Evolutionary conservation across 129 eudicot genomes (phyloP).

Genomic region (Helianthus tuberosus): DNA sequence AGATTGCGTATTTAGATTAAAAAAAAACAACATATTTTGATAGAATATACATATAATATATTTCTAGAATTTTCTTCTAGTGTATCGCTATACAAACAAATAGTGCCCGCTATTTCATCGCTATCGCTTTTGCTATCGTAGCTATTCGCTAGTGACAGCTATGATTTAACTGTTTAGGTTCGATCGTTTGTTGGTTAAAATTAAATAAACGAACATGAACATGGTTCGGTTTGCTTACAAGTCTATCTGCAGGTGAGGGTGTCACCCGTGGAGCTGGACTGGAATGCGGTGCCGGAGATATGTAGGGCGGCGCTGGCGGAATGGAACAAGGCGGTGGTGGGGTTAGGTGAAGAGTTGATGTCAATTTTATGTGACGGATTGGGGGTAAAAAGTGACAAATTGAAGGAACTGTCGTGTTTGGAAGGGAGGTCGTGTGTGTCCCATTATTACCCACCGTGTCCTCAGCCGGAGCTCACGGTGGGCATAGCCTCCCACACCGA

Average conservation of each 20-base stretch:
- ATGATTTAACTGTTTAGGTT: too few species aligned
- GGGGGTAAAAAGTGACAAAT: constrained; percentile 25
- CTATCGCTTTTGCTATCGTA: too few species aligned
- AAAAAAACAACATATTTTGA: too few species aligned
- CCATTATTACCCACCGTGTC: constrained; percentile 66
- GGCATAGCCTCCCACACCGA: constrained; percentile 56
- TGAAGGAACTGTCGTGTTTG: constrained; percentile 58
- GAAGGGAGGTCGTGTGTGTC: constrained; percentile 36
- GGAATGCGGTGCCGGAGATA: constrained; percentile 40
- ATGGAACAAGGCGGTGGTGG: constrained; percentile 46
- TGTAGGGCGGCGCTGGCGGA: constrained; percentile 33
- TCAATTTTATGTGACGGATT: constrained; percentile 52
- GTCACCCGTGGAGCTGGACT: constrained; percentile 27
- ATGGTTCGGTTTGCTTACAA: too few species aligned
- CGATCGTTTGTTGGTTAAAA: too few species aligned
- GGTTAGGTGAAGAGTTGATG: constrained; percentile 45
- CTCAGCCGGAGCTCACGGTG: constrained; percentile 60
- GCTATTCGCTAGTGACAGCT: too few species aligned
- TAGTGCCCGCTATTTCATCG: too few species aligned
- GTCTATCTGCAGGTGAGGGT: constrained; percentile 28
- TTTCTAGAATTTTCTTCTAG: too few species aligned
- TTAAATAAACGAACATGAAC: too few species aligned
- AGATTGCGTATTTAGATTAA: too few species aligned
- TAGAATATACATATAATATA: too few species aligned
- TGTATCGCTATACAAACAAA: too few species aligned